Percentiles rank a stretch among this genome's conserved stretches.
These are phyloP conservation scores for Aureobasidium sp. DNA, from an alignment of 2,329 filamentous ascomycete genomes.

Conservation along the genomic window DNA sequence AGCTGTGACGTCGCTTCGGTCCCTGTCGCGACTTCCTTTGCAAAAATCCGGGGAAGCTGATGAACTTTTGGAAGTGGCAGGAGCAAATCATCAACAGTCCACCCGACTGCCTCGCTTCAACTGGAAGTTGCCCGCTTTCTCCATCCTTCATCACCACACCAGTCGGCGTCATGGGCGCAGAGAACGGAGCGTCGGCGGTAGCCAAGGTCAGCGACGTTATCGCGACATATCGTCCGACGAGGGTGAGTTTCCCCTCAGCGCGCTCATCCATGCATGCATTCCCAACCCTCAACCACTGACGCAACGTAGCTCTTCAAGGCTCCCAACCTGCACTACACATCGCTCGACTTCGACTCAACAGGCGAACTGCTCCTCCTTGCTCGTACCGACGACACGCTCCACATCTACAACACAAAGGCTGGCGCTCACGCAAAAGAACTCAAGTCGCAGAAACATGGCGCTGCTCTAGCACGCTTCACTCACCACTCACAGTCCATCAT, in stretches of 20 bases:
- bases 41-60: constrained; percentile 5
- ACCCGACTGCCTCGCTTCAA: no score
- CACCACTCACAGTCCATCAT: constrained; percentile 87
- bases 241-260: constrained; percentile 47
- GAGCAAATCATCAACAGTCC: no score
- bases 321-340: constrained; percentile 56
- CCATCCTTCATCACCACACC: no score
- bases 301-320: constrained; percentile 39
- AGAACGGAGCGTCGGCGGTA: constrained; percentile 26
- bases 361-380: constrained; percentile 88
- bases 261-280: not conserved
- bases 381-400: constrained; percentile 88
- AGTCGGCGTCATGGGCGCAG: constrained; percentile 6
- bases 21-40: constrained; percentile 4
- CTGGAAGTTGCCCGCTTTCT: no score
- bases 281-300: constrained; percentile 15
- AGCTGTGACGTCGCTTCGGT: not conserved
- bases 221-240: constrained; percentile 68
- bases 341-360: constrained; percentile 92
- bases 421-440: constrained; percentile 83
- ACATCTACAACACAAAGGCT: constrained; percentile 89
- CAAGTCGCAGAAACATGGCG: constrained; percentile 93
- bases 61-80: constrained; percentile 6
- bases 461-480: constrained; percentile 88
- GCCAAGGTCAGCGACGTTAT: constrained; percentile 70